These are phyloP conservation scores for Ceratocystis albifundus DNA, from an alignment of 2,329 filamentous ascomycete species.

Conservation along the genomic window DNA sequence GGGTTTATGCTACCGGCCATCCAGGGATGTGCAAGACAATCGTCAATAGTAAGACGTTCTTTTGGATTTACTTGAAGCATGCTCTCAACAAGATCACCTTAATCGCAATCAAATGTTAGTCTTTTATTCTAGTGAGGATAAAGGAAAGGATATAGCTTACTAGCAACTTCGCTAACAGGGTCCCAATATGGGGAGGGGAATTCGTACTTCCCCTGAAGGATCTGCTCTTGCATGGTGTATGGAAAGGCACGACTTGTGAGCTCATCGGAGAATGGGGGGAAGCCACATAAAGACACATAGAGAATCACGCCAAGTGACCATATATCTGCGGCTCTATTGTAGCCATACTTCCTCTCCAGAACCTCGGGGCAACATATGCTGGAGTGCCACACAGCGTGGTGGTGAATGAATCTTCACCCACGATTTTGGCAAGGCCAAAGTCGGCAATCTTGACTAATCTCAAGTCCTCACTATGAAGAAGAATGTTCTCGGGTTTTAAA, in stretches of 20 bases:
- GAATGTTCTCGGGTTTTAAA: conserved; percentile 94
- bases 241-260: conserved; percentile 69
- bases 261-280: conserved; percentile 94
- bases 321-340: conserved; percentile 88
- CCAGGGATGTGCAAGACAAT: conserved; percentile 89
- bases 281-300: conserved; percentile 94
- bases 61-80: conserved; percentile 88
- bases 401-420: conserved; percentile 95
- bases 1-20: conserved; percentile 52
- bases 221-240: conserved; percentile 78
- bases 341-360: conserved; percentile 61
- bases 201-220: conserved; percentile 77
- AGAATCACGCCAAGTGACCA: conserved; percentile 97
- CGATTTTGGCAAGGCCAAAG: conserved; percentile 95
- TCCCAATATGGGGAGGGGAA: conserved; percentile 98
- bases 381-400: conserved; percentile 95
- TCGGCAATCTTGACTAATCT: conserved; percentile 85
- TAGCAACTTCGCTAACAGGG: conserved; percentile 68
- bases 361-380: conserved; percentile 93
- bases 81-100: conserved; percentile 78
- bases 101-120: conserved; percentile 15
- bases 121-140: not conserved
- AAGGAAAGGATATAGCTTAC: conserved; percentile 33
- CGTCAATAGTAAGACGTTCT: conserved; percentile 73
- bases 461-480: conserved; percentile 64